These are phyloP conservation scores for Typha latifolia DNA, from an alignment of 176 grass and related monocot species.

Conservation along the genomic window DNA sequence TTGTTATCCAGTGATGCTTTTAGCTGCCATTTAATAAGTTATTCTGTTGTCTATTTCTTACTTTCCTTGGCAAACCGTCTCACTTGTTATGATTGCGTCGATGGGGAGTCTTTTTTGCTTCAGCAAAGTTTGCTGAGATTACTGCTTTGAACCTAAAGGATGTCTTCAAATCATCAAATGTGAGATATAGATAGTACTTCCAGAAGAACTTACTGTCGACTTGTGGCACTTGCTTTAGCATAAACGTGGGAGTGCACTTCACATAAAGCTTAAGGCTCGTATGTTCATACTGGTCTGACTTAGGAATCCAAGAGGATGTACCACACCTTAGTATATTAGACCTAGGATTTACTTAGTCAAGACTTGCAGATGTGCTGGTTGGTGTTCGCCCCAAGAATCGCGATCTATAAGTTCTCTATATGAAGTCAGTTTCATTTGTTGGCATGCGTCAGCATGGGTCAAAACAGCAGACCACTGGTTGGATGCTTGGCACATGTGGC, in stretches of 20 bases:
- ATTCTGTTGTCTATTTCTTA: constrained; percentile 8
- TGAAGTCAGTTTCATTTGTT: not conserved
- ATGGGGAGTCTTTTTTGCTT: too few species aligned
- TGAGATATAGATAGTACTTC: too few species aligned
- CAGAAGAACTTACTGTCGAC: too few species aligned
- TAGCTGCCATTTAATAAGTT: constrained; percentile 9
- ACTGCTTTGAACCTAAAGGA: too few species aligned
- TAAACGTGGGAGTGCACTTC: too few species aligned
- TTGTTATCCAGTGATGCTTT: constrained; percentile 16
- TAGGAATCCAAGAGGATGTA: not conserved
- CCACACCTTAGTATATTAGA: not conserved
- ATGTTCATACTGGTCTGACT: too few species aligned
- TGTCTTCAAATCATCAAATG: too few species aligned
- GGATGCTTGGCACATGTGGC: not conserved
- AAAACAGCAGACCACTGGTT: not conserved
- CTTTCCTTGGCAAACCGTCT: not conserved
- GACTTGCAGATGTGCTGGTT: not conserved
- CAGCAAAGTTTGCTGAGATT: too few species aligned
- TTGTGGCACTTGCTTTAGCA: too few species aligned
- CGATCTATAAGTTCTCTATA: not conserved
- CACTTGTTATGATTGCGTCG: not conserved
- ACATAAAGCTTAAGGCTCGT: too few species aligned
- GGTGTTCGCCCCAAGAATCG: not conserved
- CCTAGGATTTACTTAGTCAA: not conserved
- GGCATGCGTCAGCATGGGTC: constrained; percentile 3